phyloP scores from a whole-genome alignment of 2,329 filamentous ascomycete species.

The Cladosporium sphaerospermum region DNA sequence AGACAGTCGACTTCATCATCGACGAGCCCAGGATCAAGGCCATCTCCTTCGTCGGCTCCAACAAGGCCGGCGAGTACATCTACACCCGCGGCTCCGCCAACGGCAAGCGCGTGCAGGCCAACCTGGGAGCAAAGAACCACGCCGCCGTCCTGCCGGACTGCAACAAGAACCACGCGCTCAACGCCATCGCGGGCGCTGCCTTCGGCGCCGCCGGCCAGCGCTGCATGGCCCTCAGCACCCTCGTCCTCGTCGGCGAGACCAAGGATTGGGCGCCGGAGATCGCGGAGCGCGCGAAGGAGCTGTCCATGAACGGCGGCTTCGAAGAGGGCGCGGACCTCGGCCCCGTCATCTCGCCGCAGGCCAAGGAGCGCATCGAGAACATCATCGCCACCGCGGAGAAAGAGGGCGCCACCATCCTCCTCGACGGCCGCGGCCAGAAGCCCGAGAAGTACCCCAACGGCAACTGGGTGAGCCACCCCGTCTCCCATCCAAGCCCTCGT shows the following conservation, averaged over 20 bases:
- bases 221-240: slow-evolving; percentile 79
- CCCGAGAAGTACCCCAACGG: slow-evolving; percentile 75
- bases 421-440: slow-evolving; percentile 70
- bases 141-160: slow-evolving; percentile 76
- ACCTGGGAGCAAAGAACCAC: slow-evolving; percentile 84
- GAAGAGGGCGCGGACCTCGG: slow-evolving; percentile 74
- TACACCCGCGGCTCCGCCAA: slow-evolving; percentile 72
- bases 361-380: slow-evolving; percentile 69
- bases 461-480: slow-evolving; percentile 56
- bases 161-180: slow-evolving; percentile 86
- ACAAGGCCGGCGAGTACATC: slow-evolving; percentile 86
- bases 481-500: neutral
- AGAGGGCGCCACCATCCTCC: slow-evolving; percentile 75
- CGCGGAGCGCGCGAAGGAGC: slow-evolving; percentile 65
- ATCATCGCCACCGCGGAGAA: slow-evolving; percentile 71
- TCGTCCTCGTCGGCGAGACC: slow-evolving; percentile 79
- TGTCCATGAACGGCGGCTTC: slow-evolving; percentile 74
- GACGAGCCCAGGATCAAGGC: slow-evolving; percentile 82
- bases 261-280: slow-evolving; percentile 76
- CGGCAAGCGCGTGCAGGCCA: slow-evolving; percentile 83
- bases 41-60: slow-evolving; percentile 78
- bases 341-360: slow-evolving; percentile 73
- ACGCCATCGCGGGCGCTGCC: slow-evolving; percentile 75
- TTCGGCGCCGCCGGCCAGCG: slow-evolving; percentile 81
- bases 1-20: slow-evolving; percentile 78